Conservation (phyloP, 257 asterid genomes). For the Capsicum chinense region DNA sequence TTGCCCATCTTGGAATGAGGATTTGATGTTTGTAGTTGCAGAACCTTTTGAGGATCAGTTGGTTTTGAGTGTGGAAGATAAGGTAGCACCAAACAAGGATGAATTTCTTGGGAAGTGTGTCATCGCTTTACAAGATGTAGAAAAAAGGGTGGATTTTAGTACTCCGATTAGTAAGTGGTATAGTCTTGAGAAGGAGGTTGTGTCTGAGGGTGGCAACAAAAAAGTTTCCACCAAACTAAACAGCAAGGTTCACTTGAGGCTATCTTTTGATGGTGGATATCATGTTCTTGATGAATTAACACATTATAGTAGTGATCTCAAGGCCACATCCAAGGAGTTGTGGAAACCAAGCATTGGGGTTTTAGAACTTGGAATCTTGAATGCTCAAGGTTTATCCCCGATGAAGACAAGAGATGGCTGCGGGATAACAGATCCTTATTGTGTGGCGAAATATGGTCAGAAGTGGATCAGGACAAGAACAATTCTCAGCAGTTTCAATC, state of each 20-base stretch:
- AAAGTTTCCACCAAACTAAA: constrained; percentile 43
- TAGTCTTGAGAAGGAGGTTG: constrained; percentile 65
- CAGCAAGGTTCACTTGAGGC: constrained; percentile 76
- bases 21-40: constrained; percentile 40
- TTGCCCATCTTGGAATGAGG: constrained; percentile 91
- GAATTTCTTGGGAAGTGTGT: constrained; percentile 66
- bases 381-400: constrained; percentile 68
- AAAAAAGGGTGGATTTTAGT: constrained; percentile 67
- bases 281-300: constrained; percentile 97
- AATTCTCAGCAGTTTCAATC: constrained; percentile 57
- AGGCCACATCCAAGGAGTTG: constrained; percentile 76
- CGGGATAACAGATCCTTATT: constrained; percentile 78
- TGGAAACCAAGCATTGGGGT: constrained; percentile 89
- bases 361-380: constrained; percentile 80
- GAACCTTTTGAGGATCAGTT: constrained; percentile 88
- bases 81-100: constrained; percentile 57
- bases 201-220: constrained; percentile 58
- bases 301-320: constrained; percentile 80
- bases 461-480: constrained; percentile 94
- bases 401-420: constrained; percentile 68
- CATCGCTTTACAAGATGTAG: constrained; percentile 61
- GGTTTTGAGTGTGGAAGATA: constrained; percentile 69
- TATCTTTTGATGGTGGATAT: constrained; percentile 86
- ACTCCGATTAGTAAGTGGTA: constrained; percentile 72
- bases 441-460: constrained; percentile 95